A percentile compares a stretch with the other conserved stretches of the same genome.
These are phyloP conservation scores for Paulownia fortunei DNA, from an alignment of 257 asterid genomes.

Conservation along the genomic window DNA sequence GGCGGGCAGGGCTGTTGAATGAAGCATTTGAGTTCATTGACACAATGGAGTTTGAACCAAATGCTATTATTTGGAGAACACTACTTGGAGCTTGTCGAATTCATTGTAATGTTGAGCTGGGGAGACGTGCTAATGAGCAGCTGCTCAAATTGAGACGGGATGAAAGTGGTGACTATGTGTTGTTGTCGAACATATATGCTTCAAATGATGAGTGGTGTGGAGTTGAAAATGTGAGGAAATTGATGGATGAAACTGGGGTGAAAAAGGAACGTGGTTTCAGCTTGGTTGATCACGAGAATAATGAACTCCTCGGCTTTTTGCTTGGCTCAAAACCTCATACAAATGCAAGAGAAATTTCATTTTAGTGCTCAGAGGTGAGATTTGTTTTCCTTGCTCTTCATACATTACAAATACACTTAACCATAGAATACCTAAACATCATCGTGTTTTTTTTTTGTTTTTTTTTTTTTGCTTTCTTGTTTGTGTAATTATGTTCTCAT, in stretches of 20 bases:
- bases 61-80: constrained; percentile 79
- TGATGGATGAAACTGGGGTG: constrained; percentile 72
- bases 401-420: background rate
- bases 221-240: constrained; percentile 59
- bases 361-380: constrained; percentile 25
- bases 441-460: background rate
- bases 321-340: constrained; percentile 30
- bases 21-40: constrained; percentile 69
- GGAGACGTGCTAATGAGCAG: constrained; percentile 58
- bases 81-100: constrained; percentile 71
- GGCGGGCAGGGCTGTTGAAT: constrained; percentile 67
- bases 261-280: constrained; percentile 67
- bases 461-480: background rate
- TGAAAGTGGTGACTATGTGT: constrained; percentile 71
- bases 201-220: constrained; percentile 70
- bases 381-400: background rate
- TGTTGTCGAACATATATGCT: constrained; percentile 71
- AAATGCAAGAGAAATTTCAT: background rate
- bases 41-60: constrained; percentile 64
- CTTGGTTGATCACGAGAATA: constrained; percentile 41
- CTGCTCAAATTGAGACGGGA: constrained; percentile 54
- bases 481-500: background rate
- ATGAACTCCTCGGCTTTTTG: constrained; percentile 34
- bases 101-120: constrained; percentile 74
- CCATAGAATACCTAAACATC: background rate